These are phyloP conservation scores for Aspergillus ostianus DNA, from an alignment of 495 filamentous ascomycete genomes.

Conservation along the genomic window DNA sequence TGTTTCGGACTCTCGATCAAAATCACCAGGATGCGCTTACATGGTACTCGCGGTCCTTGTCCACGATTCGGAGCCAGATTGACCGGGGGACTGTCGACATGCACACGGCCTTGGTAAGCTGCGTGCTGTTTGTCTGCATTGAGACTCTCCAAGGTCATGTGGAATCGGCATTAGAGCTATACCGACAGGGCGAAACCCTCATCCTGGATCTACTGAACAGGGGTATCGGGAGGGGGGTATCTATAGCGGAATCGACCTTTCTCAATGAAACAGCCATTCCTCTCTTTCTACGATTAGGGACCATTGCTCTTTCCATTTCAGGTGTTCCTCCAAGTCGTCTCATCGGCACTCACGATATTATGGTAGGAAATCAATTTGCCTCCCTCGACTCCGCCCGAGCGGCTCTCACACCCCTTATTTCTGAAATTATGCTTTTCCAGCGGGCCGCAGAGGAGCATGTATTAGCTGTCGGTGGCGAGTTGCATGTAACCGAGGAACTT, in stretches of 20 bases:
- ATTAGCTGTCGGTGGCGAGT: neutral
- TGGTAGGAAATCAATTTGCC: constrained; percentile 12
- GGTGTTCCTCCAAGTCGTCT: constrained; percentile 14
- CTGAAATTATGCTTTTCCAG: constrained; percentile 27
- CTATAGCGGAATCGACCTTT: constrained; percentile 17
- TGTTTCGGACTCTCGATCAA: constrained; percentile 30
- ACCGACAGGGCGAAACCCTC: constrained; percentile 34
- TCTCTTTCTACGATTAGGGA: constrained; percentile 35
- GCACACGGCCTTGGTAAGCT: constrained; percentile 48
- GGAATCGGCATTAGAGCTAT: constrained; percentile 34
- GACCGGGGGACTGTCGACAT: constrained; percentile 28
- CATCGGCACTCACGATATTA: constrained; percentile 7
- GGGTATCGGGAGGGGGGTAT: constrained; percentile 15
- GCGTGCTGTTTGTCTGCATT: constrained; percentile 58
- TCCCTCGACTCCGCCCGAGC: constrained; percentile 34
- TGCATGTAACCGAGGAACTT: constrained; percentile 13
- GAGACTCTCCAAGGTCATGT: constrained; percentile 48
- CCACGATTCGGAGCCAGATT: constrained; percentile 48
- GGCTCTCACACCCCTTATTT: constrained; percentile 24
- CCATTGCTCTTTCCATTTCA: constrained; percentile 16
- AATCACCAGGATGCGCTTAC: constrained; percentile 41
- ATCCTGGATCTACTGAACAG: constrained; percentile 28
- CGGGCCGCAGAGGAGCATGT: constrained; percentile 15
- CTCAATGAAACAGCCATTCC: constrained; percentile 37
- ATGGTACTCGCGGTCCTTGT: constrained; percentile 48